Conservation (phyloP, 2,329 filamentous ascomycete species). For the Cladosporium colombiae region DNA sequence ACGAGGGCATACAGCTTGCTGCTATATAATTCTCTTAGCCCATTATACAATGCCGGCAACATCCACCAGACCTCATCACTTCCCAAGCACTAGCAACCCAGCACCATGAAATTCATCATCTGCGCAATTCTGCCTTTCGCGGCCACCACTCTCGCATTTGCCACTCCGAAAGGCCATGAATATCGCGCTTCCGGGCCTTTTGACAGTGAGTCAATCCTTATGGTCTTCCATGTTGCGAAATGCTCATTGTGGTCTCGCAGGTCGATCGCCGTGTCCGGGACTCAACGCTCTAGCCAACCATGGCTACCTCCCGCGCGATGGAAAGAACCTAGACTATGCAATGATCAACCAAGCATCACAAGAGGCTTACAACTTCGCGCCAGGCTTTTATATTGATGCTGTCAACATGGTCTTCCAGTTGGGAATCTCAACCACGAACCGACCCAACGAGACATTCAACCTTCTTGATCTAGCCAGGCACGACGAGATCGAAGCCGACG, state of each 20-base stretch:
- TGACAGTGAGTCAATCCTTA: not conserved
- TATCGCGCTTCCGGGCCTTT: not conserved
- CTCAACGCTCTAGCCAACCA: conserved; percentile 26
- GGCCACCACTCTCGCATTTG: not conserved
- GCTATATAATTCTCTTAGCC: not conserved
- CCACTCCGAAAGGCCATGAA: not conserved
- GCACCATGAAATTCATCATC: not conserved
- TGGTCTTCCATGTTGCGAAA: not conserved
- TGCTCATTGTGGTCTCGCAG: not conserved
- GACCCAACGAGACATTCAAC: conserved; percentile 27
- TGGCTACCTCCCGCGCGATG: conserved; percentile 31
- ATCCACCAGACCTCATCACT: not conserved
- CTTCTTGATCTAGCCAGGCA: conserved; percentile 33
- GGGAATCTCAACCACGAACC: conserved; percentile 24
- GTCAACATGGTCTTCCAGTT: conserved; percentile 28
- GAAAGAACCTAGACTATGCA: conserved; percentile 28
- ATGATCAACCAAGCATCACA: conserved; percentile 28
- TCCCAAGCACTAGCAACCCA: not conserved
- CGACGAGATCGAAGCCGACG: conserved; percentile 42
- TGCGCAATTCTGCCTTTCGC: not conserved
- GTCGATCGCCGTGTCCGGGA: conserved; percentile 32
- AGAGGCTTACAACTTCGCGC: conserved; percentile 32
- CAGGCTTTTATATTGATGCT: conserved; percentile 32
- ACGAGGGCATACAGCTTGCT: not conserved
- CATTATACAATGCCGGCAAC: not conserved